These are phyloP conservation scores for Aplosporella prunicola DNA, from an alignment of 2,329 filamentous ascomycete genomes.

Conservation along the genomic window DNA sequence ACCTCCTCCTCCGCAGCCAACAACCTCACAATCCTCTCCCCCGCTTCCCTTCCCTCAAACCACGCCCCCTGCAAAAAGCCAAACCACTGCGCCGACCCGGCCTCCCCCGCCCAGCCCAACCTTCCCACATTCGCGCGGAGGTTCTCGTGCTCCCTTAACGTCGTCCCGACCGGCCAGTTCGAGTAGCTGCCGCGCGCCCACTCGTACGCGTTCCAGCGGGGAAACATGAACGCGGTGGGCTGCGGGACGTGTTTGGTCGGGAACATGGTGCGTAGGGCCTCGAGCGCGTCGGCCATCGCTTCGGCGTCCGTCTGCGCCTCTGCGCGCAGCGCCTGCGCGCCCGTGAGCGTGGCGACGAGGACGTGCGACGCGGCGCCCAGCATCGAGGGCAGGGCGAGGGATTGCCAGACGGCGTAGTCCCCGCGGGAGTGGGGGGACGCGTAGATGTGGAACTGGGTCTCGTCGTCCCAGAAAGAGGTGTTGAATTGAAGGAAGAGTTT, in stretches of 20 bases:
- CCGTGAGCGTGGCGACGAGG: constrained; percentile 55
- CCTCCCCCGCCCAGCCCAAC: constrained; percentile 58
- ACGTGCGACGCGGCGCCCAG: constrained; percentile 52
- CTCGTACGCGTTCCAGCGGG: constrained; percentile 45
- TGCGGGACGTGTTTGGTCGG: constrained; percentile 48
- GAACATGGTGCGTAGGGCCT: constrained; percentile 53
- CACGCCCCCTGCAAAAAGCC: constrained; percentile 50
- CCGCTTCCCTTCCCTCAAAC: constrained; percentile 27
- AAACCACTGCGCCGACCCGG: constrained; percentile 53
- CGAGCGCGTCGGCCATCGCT: constrained; percentile 49
- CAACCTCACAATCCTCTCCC: constrained; percentile 22
- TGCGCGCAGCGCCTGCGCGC: constrained; percentile 46
- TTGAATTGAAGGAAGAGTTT: constrained; percentile 65
- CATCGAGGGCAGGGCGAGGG: constrained; percentile 46
- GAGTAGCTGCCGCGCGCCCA: constrained; percentile 54
- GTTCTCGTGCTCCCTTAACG: constrained; percentile 57
- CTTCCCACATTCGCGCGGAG: constrained; percentile 53
- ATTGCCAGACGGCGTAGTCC: constrained; percentile 56
- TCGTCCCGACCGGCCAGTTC: constrained; percentile 57
- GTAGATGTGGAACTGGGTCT: constrained; percentile 47
- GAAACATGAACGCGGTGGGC: constrained; percentile 52
- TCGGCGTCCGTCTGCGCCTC: constrained; percentile 51
- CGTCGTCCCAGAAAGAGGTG: constrained; percentile 53
- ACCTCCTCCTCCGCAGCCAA: no score
- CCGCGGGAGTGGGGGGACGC: constrained; percentile 40